A percentile compares a stretch with the other conserved stretches of the same genome.
Evolutionary conservation across 73 alveolate genomes (phyloP).

Genomic region (Blepharisma stoltei): DNA sequence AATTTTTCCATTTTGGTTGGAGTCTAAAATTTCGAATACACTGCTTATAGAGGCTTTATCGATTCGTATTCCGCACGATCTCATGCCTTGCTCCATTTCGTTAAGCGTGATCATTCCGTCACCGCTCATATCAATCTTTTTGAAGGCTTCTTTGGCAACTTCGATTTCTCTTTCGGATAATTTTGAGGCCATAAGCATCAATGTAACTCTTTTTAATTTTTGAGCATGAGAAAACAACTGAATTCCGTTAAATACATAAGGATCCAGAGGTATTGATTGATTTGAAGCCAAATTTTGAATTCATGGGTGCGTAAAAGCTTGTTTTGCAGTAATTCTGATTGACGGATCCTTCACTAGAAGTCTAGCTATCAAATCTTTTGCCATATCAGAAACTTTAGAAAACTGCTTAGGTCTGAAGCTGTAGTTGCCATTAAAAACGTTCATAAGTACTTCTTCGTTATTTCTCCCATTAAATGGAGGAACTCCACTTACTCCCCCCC

Average conservation of each 20-base stretch:
- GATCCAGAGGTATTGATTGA: slow-evolving; percentile 20
- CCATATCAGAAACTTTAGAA: slow-evolving; percentile 47
- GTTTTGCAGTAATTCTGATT: slow-evolving; percentile 55
- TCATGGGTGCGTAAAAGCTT: slow-evolving; percentile 61
- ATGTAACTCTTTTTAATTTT: slow-evolving; percentile 41
- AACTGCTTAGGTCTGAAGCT: slow-evolving; percentile 39
- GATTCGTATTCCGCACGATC: no score
- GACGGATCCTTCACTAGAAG: slow-evolving; percentile 46
- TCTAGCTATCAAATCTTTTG: slow-evolving; percentile 49
- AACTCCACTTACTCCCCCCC: no score
- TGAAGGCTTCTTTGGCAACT: slow-evolving; percentile 30
- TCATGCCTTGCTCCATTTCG: no score
- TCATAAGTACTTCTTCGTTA: slow-evolving; percentile 52
- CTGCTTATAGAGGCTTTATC: no score
- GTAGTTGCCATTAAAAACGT: slow-evolving; percentile 32
- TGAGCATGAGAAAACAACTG: neutral
- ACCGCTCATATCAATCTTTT: neutral
- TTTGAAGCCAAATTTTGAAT: slow-evolving; percentile 36
- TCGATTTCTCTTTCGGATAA: slow-evolving; percentile 41
- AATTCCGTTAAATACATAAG: slow-evolving; percentile 26
- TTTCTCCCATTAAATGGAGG: slow-evolving; percentile 74
- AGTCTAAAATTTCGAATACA: no score
- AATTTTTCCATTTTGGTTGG: no score
- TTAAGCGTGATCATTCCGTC: slow-evolving; percentile 11
- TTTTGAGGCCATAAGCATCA: slow-evolving; percentile 55